phyloP scores from a whole-genome alignment of 805 yeast species.

The Jamesozyma hellenica region DNA sequence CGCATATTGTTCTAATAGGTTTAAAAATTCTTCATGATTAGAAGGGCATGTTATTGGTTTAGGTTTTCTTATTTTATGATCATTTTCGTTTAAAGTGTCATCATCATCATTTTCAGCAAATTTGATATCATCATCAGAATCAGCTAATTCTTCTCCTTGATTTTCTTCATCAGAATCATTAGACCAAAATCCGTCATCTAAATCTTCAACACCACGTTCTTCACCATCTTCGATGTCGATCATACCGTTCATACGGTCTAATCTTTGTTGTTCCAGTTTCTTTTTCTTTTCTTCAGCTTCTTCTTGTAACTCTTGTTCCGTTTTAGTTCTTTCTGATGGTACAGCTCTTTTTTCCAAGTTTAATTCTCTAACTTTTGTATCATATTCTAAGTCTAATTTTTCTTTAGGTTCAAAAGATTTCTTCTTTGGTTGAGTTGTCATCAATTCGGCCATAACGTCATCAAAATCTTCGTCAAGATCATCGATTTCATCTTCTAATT shows the following conservation, averaged over 20 bases:
- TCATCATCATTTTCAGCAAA: slow-evolving; percentile 28
- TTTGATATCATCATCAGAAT: slow-evolving; percentile 34
- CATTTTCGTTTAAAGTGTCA: slow-evolving; percentile 6
- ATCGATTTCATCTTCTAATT: slow-evolving; percentile 48
- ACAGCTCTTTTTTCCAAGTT: slow-evolving; percentile 65
- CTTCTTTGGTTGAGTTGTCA: slow-evolving; percentile 9
- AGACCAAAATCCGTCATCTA: slow-evolving; percentile 62
- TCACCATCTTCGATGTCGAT: slow-evolving; percentile 35
- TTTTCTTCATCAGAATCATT: slow-evolving; percentile 38
- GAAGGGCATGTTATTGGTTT: slow-evolving; percentile 38
- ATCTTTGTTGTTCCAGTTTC: slow-evolving; percentile 56
- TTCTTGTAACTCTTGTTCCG: slow-evolving; percentile 55
- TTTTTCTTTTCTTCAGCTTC: slow-evolving; percentile 54
- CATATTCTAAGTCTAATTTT: slow-evolving; percentile 42
- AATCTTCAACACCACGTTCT: slow-evolving; percentile 55
- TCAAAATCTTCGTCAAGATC: slow-evolving; percentile 68
- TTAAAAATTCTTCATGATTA: slow-evolving; percentile 35
- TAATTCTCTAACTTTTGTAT: slow-evolving; percentile 54
- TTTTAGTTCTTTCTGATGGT: slow-evolving; percentile 73
- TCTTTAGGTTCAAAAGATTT: slow-evolving; percentile 23
- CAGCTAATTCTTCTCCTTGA: slow-evolving; percentile 26
- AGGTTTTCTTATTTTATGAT: slow-evolving; percentile 2
- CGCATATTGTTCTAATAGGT: slow-evolving; percentile 28
- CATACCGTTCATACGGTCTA: slow-evolving; percentile 65
- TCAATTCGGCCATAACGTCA: slow-evolving; percentile 51